phyloP scores from a whole-genome alignment of 2,329 filamentous ascomycete genomes.

The Leptodontidium sp. region DNA sequence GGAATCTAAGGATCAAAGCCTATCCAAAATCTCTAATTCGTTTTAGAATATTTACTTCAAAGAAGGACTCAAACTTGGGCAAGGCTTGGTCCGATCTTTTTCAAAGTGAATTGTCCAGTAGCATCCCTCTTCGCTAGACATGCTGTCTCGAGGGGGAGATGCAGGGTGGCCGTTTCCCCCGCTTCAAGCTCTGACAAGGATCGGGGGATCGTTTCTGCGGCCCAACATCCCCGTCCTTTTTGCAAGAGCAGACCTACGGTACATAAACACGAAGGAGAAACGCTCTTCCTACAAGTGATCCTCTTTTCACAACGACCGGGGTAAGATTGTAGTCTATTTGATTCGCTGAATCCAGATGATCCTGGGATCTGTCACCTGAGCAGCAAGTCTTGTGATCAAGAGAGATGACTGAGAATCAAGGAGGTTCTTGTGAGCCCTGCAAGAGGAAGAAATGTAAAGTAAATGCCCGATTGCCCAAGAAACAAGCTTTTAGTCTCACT shows the following conservation, averaged over 20 bases:
- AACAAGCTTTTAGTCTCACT: background rate
- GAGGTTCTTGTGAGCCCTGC: constrained; percentile 24
- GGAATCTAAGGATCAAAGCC: too few species aligned
- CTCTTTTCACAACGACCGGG: background rate
- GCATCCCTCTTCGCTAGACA: too few species aligned
- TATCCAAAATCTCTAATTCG: too few species aligned
- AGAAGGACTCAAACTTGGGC: too few species aligned
- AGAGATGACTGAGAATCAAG: constrained; percentile 20
- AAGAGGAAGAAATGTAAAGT: constrained; percentile 29
- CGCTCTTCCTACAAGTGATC: background rate
- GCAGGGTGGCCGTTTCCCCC: background rate
- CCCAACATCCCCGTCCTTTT: background rate
- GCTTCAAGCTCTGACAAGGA: background rate
- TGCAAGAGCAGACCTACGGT: background rate
- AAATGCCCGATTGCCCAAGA: background rate
- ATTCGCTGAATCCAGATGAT: background rate
- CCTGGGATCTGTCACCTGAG: background rate
- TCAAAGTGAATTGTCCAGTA: too few species aligned
- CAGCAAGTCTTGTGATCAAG: background rate
- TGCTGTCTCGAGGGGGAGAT: too few species aligned
- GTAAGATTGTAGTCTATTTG: background rate
- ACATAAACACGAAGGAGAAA: constrained; percentile 1
- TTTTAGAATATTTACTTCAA: too few species aligned
- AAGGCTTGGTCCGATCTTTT: too few species aligned
- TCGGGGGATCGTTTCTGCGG: constrained; percentile 3